Conservation (phyloP, 148 eudicot species). For the Rhododendron molle region DNA sequence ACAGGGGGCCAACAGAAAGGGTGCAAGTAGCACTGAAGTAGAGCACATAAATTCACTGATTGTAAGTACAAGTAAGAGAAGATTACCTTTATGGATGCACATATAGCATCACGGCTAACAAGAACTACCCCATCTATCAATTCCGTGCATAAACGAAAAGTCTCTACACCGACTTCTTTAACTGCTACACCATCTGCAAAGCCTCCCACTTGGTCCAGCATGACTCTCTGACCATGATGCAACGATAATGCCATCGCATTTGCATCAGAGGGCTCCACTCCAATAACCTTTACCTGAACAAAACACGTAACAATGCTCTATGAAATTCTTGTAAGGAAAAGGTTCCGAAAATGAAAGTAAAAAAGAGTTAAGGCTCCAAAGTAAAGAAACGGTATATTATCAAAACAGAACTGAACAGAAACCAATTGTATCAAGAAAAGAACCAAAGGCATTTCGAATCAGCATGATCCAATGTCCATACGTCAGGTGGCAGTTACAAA, state of each 20-base stretch:
- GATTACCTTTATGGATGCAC: constrained; percentile 95
- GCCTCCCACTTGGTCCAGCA: constrained; percentile 93
- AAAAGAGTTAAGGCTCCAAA: background rate
- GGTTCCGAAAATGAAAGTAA: background rate
- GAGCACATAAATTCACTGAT: background rate
- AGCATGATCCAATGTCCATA: background rate
- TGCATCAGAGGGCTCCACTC: constrained; percentile 94
- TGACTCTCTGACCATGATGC: constrained; percentile 72
- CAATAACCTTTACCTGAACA: constrained; percentile 71
- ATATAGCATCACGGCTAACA: constrained; percentile 96
- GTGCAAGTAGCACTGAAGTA: background rate
- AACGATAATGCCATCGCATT: constrained; percentile 97
- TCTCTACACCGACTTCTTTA: constrained; percentile 92
- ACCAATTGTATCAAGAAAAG: background rate
- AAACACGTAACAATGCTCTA: constrained; percentile 8
- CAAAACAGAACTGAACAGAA: background rate
- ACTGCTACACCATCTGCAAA: constrained; percentile 99
- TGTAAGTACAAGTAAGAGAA: background rate
- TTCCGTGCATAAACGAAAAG: constrained; percentile 77
- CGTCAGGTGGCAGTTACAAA: background rate
- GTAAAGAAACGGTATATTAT: background rate
- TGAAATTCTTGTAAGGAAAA: constrained; percentile 1
- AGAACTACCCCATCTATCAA: constrained; percentile 92
- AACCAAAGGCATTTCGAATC: background rate
- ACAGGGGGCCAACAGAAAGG: background rate